Evolutionary conservation across 2,329 filamentous ascomycete genomes (phyloP), one percentile per base, ranked within the genome.

Genomic region (Colletotrichum gigasporum): DNA sequence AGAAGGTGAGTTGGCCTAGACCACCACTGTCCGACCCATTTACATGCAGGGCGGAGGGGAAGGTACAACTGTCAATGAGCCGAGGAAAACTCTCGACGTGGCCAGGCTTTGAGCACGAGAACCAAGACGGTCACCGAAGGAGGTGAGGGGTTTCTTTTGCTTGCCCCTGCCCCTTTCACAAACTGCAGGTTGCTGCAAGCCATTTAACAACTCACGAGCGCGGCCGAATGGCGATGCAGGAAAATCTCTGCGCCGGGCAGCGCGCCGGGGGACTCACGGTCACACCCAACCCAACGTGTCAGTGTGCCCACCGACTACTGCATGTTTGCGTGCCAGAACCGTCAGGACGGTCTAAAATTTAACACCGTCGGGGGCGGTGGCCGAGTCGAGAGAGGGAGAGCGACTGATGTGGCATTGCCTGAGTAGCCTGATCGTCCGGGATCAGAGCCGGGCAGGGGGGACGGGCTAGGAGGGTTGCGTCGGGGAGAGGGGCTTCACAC

Each of bases 341-440:
- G 35, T 32, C n/a, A 37, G 9, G 20, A 18, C 20, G 35, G 35
- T 24, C 35, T n/a, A 57, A 28, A n/a, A n/a, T n/a, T n/a, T 20
- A 11, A 41, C 37, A 39, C 14, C 30, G n/a, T 39, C 42, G 42
- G 26, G 10, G 34, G 26, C 53, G 35, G 42, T 32, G 39, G 16
- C 22, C 44, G 18, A 42, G 52, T 34, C 26, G 41, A 10, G n/a
- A 28, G 45, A 14, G 18, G 12, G 34, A 18, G 32, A 52, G 51
- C 34, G 6, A 24, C 24, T 54, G 62, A 62, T 61, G 62, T 64
- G 56, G 56, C 42, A 62, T 50, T 62, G 62, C 56, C 47, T 48
- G 55, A 47, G 48, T 60, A 47, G 45, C 39, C 58, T 68, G 59
- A 68, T 68, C 67, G 53, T 58, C 67, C 65, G 60, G 65, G 67